Evolutionary conservation across 2,329 filamentous ascomycete species (phyloP).

Genomic region (Clonostachys byssicola): DNA sequence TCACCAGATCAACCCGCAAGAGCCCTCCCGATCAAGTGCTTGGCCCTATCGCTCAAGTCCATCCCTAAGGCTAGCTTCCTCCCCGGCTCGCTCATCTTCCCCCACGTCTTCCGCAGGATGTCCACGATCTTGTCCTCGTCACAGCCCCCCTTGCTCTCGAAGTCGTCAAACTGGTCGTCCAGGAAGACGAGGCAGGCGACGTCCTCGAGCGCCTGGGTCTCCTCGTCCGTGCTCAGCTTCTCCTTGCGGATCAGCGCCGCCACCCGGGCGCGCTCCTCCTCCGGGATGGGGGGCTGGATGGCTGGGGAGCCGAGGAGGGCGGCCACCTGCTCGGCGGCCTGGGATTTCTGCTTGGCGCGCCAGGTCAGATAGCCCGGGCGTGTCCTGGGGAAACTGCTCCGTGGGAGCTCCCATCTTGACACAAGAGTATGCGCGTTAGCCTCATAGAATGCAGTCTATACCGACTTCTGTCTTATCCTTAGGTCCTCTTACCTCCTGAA

Average conservation of each 20-base stretch:
- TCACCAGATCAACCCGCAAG: slow-evolving; percentile 24
- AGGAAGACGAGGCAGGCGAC: slow-evolving; percentile 84
- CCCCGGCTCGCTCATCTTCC: slow-evolving; percentile 65
- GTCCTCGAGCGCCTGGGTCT: slow-evolving; percentile 77
- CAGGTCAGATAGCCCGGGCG: slow-evolving; percentile 75
- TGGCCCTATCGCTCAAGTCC: slow-evolving; percentile 58
- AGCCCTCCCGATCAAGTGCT: slow-evolving; percentile 59
- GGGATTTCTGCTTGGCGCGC: slow-evolving; percentile 70
- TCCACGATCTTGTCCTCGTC: slow-evolving; percentile 74
- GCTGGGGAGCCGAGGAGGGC: slow-evolving; percentile 40
- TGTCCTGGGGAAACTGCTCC: slow-evolving; percentile 68
- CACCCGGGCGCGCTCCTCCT: slow-evolving; percentile 55
- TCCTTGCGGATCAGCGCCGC: slow-evolving; percentile 77
- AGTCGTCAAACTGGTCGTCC: slow-evolving; percentile 81
- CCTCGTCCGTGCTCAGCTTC: slow-evolving; percentile 52
- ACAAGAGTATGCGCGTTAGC: not conserved
- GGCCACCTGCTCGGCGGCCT: slow-evolving; percentile 50
- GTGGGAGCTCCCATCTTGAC: slow-evolving; percentile 71
- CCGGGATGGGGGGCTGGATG: slow-evolving; percentile 29
- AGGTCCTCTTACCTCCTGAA: slow-evolving; percentile 53
- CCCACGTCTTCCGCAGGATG: slow-evolving; percentile 72
- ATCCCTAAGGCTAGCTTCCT: slow-evolving; percentile 62
- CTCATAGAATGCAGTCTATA: not conserved
- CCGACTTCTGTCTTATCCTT: not conserved
- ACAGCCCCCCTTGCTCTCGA: slow-evolving; percentile 59